Percentiles rank a stretch among this genome's conserved stretches.
These are phyloP conservation scores for Tylopilus intermedius DNA, from an alignment of 768 basidiomycete species.

Conservation along the genomic window DNA sequence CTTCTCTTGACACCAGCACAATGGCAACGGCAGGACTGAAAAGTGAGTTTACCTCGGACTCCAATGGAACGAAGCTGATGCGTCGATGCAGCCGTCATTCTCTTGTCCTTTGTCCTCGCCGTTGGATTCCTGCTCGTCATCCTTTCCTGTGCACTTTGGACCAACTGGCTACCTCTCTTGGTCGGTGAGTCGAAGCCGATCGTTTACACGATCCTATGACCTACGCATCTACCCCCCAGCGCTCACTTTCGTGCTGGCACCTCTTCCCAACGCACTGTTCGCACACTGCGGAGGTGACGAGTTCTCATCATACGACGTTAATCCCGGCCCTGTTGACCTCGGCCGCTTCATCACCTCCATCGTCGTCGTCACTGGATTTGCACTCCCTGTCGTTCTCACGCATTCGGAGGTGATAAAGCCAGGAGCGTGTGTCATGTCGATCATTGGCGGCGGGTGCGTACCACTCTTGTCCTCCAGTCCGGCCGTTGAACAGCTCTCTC, in stretches of 20 bases:
- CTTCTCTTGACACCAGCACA: neutral
- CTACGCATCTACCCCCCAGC: constrained; percentile 43
- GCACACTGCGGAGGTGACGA: constrained; percentile 91
- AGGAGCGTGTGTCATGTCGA: constrained; percentile 89
- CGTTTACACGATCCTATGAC: neutral
- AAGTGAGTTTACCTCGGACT: constrained; percentile 41
- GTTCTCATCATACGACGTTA: constrained; percentile 71
- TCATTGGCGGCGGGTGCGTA: constrained; percentile 79
- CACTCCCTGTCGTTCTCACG: constrained; percentile 85
- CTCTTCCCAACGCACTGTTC: constrained; percentile 91
- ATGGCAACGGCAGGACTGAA: constrained; percentile 68
- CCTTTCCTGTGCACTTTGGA: constrained; percentile 91
- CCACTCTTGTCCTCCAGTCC: constrained; percentile 1
- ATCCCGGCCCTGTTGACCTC: constrained; percentile 72
- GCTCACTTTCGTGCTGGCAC: constrained; percentile 90
- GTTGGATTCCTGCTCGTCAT: constrained; percentile 98
- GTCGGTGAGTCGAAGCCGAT: constrained; percentile 64
- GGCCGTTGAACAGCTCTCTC: neutral
- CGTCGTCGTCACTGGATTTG: constrained; percentile 90
- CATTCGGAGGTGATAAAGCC: constrained; percentile 85
- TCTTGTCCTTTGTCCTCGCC: constrained; percentile 95
- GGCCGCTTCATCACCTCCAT: constrained; percentile 91
- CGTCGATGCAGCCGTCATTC: constrained; percentile 70
- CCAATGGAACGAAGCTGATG: neutral
- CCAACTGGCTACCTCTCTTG: constrained; percentile 94